Conservation (phyloP, 2,329 filamentous ascomycete genomes). For the Ascochyta koolunga region DNA sequence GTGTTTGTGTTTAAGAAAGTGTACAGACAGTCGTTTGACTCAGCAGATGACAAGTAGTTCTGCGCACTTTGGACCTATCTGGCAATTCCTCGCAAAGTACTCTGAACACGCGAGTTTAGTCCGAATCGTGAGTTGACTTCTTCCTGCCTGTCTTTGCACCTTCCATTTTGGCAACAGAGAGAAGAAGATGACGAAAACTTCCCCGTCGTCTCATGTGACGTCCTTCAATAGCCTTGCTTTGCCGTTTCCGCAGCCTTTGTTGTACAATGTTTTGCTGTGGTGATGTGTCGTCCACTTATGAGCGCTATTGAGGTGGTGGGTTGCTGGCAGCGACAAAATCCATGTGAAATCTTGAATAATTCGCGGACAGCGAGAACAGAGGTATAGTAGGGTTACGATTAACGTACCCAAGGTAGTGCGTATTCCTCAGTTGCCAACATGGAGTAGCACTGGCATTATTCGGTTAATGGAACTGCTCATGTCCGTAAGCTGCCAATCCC, state of each 20-base stretch:
- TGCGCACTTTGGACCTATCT: slow-evolving; percentile 9
- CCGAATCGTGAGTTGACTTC: background rate
- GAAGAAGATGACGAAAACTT: background rate
- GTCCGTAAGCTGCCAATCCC: no score
- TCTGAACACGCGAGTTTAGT: background rate
- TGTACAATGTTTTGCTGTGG: background rate
- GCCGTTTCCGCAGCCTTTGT: background rate
- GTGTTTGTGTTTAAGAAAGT: background rate
- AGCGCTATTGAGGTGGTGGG: background rate
- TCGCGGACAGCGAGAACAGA: no score
- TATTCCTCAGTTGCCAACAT: no score
- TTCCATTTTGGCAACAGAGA: background rate
- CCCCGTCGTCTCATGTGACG: background rate
- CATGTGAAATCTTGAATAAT: no score
- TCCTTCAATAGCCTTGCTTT: background rate
- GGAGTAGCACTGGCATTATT: no score
- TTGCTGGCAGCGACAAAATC: background rate
- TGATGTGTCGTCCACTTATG: background rate
- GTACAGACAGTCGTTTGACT: background rate
- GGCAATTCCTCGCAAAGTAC: background rate
- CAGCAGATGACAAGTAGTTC: background rate
- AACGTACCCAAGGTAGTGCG: no score
- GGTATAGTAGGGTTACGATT: no score
- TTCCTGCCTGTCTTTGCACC: background rate
- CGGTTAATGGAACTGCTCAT: no score